Percentiles rank a stretch among this genome's conserved stretches.
phyloP scores from a whole-genome alignment of 1,284 basidiomycete species.

The Leccinum subfulvum region DNA sequence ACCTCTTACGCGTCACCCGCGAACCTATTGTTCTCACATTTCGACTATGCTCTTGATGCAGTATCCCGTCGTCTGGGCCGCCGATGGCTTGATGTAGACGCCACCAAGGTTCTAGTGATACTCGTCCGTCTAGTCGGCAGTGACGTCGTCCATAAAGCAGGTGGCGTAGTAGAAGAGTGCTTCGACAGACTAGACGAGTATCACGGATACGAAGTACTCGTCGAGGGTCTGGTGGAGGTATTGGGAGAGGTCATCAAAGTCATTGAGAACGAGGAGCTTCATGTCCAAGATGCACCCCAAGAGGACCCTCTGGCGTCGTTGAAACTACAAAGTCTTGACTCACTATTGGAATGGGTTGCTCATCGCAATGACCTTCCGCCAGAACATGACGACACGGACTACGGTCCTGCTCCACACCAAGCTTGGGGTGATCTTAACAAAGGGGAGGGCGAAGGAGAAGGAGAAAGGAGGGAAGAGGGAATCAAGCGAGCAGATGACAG shows the following conservation, averaged over 20 bases:
- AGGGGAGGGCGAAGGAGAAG: conserved; percentile 24
- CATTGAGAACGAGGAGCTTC: conserved; percentile 54
- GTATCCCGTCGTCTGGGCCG: conserved; percentile 79
- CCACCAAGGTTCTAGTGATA: conserved; percentile 76
- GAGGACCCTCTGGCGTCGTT: conserved; percentile 21
- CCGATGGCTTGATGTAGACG: conserved; percentile 75
- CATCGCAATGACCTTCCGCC: conserved; percentile 42
- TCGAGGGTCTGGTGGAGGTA: conserved; percentile 87
- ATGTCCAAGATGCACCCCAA: conserved; percentile 16
- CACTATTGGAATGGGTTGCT: conserved; percentile 65
- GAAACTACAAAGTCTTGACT: conserved; percentile 37
- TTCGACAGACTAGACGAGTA: conserved; percentile 92
- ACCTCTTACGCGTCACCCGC: conserved; percentile 81
- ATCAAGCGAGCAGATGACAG: conserved; percentile 26
- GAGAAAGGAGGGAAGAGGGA: conserved; percentile 24
- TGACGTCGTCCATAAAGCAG: conserved; percentile 81
- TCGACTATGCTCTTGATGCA: conserved; percentile 90
- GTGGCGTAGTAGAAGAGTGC: conserved; percentile 91
- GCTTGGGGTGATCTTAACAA: conserved; percentile 45
- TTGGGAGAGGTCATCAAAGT: conserved; percentile 73
- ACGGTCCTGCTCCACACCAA: conserved; percentile 60
- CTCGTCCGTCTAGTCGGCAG: conserved; percentile 83
- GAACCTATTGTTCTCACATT: conserved; percentile 86
- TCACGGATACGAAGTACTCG: conserved; percentile 84
- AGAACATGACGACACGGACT: conserved; percentile 44